Evolutionary conservation across 164 flowering plant species (phyloP), one percentile per base, ranked within the genome.

Genomic region (Cinnamomum chago): DNA sequence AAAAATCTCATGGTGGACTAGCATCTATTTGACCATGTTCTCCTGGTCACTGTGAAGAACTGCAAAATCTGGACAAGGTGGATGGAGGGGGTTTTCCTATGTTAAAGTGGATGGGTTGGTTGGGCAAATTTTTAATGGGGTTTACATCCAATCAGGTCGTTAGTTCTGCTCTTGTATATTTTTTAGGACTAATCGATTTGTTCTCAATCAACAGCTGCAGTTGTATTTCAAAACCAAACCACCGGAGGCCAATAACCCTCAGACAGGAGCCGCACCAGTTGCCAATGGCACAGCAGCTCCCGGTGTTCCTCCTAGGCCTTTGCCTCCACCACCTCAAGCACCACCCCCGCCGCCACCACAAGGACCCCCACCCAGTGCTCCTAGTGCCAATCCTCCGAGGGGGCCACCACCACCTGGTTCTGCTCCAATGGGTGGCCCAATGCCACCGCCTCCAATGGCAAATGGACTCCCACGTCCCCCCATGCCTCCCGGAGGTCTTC

Each of bases 211-310:
- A 52, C 96, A 92, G 99, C 75, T 93, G 91, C 99, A 93, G 71
- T 76, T 96, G 65, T 96, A 96, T 79, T 96, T 96, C 85, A 96
- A 96, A 78, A 22, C 79, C 30, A 96, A 96, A 83, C 97, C 97
- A 73, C 90, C 89, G 12, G 99, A 96, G 77, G 67, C 90, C 14
- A 93, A 83, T 82, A 93, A 89, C 74, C 92, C 95, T 58, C 97
- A 71, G 68, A 64, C 81, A 55, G 72, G 62, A 72, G 74, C 93
- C 65, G 73, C 86, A 20, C 83, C 92, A 71, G 85, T 80, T 71
- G 82, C 94, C 50, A 90, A 90, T 77, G 93, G 93, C 25, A 76
- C 89, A 28, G 67, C 83, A 74, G 86, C 92, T 75, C 90, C 94
- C 62, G 94, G 90, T 70, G 90, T 75, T 28, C 92, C 90, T 7